Evolutionary conservation across 2,329 filamentous ascomycete species (phyloP).

Genomic region (Anthostomella pinea): DNA sequence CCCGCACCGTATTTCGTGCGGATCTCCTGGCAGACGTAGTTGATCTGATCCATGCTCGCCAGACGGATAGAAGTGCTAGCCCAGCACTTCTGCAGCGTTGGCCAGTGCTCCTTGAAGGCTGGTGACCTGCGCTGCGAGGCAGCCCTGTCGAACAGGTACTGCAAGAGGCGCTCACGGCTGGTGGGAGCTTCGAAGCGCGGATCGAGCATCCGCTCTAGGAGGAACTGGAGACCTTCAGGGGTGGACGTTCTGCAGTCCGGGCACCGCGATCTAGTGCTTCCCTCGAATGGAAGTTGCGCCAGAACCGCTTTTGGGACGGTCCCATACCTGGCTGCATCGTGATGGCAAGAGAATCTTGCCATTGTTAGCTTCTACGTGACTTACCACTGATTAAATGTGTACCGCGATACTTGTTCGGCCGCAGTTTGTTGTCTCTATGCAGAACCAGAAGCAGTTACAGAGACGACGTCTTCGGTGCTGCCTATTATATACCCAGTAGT

Average conservation of each 20-base stretch:
- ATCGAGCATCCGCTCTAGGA: background rate
- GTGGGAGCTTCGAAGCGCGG: background rate
- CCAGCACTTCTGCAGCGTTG: background rate
- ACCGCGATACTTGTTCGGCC: too few relatives aligned
- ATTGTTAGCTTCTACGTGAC: too few relatives aligned
- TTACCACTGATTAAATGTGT: too few relatives aligned
- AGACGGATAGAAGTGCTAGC: background rate
- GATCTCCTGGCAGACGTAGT: background rate
- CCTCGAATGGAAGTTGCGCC: background rate
- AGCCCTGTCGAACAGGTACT: background rate
- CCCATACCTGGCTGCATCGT: background rate
- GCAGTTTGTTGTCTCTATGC: too few relatives aligned
- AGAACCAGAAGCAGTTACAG: too few relatives aligned
- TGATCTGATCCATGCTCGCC: background rate
- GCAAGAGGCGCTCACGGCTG: background rate
- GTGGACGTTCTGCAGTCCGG: background rate
- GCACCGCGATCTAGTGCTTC: background rate
- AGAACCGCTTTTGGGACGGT: background rate
- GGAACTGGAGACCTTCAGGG: background rate
- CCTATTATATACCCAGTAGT: too few relatives aligned
- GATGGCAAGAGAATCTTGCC: background rate
- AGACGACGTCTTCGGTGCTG: too few relatives aligned
- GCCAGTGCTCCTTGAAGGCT: background rate
- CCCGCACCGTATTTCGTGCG: background rate
- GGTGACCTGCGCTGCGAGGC: background rate